These are phyloP conservation scores for Puccinia hordei DNA, from an alignment of 1,284 basidiomycete species.

Conservation along the genomic window DNA sequence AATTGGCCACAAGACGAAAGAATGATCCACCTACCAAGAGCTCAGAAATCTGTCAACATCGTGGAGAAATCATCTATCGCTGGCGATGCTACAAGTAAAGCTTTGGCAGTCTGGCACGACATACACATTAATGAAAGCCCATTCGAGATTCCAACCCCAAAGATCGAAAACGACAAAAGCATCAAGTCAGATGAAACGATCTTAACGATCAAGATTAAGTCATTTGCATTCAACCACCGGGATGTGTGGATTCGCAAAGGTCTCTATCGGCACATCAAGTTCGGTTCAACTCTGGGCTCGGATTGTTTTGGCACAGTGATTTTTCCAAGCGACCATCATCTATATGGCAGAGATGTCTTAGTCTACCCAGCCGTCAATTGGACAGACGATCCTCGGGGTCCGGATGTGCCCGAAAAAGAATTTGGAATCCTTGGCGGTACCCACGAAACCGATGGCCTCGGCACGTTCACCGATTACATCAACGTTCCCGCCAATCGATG, in stretches of 20 bases:
- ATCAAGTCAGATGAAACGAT: background rate
- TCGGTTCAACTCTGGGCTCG: conserved; percentile 31
- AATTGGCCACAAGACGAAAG: background rate
- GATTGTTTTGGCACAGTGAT: conserved; percentile 32
- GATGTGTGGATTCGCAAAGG: conserved; percentile 41
- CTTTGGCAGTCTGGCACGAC: background rate
- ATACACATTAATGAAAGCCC: background rate
- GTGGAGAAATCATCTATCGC: background rate
- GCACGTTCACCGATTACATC: conserved; percentile 33
- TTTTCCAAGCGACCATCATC: background rate
- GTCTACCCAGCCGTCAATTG: conserved; percentile 46
- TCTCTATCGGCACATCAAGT: conserved; percentile 8
- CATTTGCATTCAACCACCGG: conserved; percentile 38
- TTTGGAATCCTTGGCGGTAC: conserved; percentile 45
- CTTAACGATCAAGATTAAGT: conserved; percentile 30
- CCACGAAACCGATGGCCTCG: conserved; percentile 8
- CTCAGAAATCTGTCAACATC: background rate
- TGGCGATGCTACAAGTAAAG: background rate
- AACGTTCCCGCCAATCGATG: conserved; percentile 17
- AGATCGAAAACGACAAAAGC: background rate
- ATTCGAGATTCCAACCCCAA: background rate
- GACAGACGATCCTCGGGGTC: conserved; percentile 24
- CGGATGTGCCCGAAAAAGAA: conserved; percentile 28
- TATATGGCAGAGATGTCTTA: conserved; percentile 17
- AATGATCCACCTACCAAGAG: background rate